Base-by-base conservation (phyloP, 116 monocot genomes). In the Thalassia testudinum region DNA sequence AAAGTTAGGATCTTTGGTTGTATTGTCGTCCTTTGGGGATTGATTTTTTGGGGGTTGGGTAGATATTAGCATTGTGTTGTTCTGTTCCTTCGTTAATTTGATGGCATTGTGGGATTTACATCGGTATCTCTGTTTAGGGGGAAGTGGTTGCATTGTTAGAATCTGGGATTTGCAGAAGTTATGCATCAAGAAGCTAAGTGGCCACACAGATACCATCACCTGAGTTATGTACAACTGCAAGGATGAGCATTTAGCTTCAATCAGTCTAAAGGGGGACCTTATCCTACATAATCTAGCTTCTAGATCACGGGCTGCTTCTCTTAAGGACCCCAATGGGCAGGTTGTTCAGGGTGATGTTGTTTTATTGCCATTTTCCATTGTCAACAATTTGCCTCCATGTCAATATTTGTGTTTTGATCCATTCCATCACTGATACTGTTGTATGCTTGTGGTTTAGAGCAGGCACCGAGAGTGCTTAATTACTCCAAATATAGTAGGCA, bases 161-260 rank as follows among this genome's bases (percentile, higher is more conserved):
- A 89, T 97, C 47, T 97, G 97, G 97, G 97, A 97, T 72, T 70
- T 97, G 62, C 88, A 85, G 65, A 81, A 97, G 50, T 75, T 76
- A 1, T 97, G 97, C 70, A 97, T 97, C 57, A 97, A 97, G 72
- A 82, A 85, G 79, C 64, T 97, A 62, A 84, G 66, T 54, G 97
- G 97, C 37, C 97, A 97, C 68, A 76, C 67, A 45, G 89, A 76
- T 49, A 72, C 77, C 13, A 82, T 97, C 49, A 88, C 89, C 38
- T 85, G 89, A 43, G 97, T 89, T 20, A 79, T 89, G 85, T 97
- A 97, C 63, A 97, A 97, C 44, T 85, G 74, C 60, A 84, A 82
- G 61, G 89, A 97, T 54, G 97, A 97, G 58, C 81, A 97, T 66
- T 77, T 97, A 59, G 89, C 97, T 53, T 97, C 89, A 19, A 79